phyloP scores from a whole-genome alignment of 495 filamentous ascomycete genomes.

The Penicillium maclennaniae region DNA sequence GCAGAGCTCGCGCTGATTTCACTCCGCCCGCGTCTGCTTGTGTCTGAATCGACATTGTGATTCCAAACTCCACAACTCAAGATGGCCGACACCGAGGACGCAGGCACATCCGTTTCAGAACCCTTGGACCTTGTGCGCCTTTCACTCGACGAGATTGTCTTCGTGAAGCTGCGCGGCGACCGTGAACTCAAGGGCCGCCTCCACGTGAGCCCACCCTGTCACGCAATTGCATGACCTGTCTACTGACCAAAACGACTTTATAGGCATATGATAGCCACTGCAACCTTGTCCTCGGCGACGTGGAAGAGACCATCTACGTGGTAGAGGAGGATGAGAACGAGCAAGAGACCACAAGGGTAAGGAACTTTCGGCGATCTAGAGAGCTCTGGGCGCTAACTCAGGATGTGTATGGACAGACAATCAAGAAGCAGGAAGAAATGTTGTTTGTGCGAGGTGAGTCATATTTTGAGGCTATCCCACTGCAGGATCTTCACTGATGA shows the following conservation, averaged over 20 bases:
- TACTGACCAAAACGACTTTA: conserved; percentile 14
- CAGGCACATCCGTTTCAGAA: conserved; percentile 65
- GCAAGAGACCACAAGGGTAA: conserved; percentile 63
- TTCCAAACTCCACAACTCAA: conserved; percentile 10
- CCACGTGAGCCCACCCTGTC: conserved; percentile 59
- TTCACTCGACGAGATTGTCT: conserved; percentile 90
- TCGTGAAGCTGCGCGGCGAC: conserved; percentile 94
- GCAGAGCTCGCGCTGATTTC: conserved; percentile 21
- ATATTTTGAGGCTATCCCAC: background rate
- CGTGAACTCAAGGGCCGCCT: conserved; percentile 91
- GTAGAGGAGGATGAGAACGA: conserved; percentile 82
- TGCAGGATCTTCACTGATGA: background rate
- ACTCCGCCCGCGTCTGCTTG: conserved; percentile 1
- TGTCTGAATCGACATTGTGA: background rate
- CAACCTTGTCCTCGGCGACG: conserved; percentile 96
- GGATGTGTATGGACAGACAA: conserved; percentile 54
- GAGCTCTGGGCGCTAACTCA: background rate
- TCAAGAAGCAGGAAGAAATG: conserved; percentile 97
- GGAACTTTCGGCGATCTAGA: conserved; percentile 27
- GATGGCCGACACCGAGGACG: conserved; percentile 75
- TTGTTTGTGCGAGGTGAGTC: conserved; percentile 91
- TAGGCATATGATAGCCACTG: conserved; percentile 98
- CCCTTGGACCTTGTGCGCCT: conserved; percentile 93
- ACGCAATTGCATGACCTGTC: background rate
- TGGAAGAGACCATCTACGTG: conserved; percentile 93